A percentile compares a stretch with the other conserved stretches of the same genome.
phyloP scores from a whole-genome alignment of 768 basidiomycete genomes.

The Omphalotus guepiniiformis region DNA sequence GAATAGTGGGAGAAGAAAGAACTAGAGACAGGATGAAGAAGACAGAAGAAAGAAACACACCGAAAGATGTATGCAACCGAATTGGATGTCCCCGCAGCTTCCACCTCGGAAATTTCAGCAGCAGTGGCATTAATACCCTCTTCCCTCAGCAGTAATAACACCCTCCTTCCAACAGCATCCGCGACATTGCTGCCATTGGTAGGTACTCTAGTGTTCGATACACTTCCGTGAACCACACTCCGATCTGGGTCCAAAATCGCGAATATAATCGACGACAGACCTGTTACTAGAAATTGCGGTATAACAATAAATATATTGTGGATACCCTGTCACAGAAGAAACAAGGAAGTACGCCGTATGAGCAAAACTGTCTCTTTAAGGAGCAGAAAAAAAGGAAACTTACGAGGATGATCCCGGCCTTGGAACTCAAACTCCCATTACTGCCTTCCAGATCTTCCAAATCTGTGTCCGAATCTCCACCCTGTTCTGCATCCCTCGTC shows the following conservation, averaged over 20 bases:
- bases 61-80: slow-evolving; percentile 80
- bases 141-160: slow-evolving; percentile 9
- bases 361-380: background rate
- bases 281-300: slow-evolving; percentile 92
- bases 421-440: slow-evolving; percentile 55
- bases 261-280: slow-evolving; percentile 80
- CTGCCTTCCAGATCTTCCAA: slow-evolving; percentile 24
- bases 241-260: slow-evolving; percentile 73
- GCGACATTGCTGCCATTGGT: too few relatives aligned
- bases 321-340: slow-evolving; percentile 86
- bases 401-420: slow-evolving; percentile 86
- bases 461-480: slow-evolving; percentile 20
- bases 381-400: slow-evolving; percentile 21
- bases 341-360: background rate
- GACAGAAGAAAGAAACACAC: slow-evolving; percentile 36
- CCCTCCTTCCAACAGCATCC: slow-evolving; percentile 5
- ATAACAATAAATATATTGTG: slow-evolving; percentile 94
- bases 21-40: slow-evolving; percentile 7
- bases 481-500: slow-evolving; percentile 26
- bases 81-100: slow-evolving; percentile 39
- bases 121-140: slow-evolving; percentile 4
- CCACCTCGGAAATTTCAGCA: slow-evolving; percentile 16
- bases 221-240: slow-evolving; percentile 34
- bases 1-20: too few relatives aligned
- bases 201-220: too few relatives aligned